A percentile compares a stretch with the other conserved stretches of the same genome.
phyloP scores from a whole-genome alignment of 2,329 filamentous ascomycete species.

The Fusarium scirpi region DNA sequence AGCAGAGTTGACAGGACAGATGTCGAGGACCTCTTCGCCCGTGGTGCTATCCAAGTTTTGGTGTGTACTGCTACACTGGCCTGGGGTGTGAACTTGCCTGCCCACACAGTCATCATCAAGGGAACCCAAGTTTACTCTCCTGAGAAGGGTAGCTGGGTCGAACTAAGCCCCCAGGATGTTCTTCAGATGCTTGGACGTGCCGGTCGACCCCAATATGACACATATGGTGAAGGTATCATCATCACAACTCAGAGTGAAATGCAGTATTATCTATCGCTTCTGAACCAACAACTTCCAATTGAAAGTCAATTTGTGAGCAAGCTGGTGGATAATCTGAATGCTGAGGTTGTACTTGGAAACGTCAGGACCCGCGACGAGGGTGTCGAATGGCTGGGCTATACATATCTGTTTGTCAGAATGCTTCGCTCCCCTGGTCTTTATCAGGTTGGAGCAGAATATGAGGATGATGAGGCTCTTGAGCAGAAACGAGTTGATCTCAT shows the following conservation, averaged over 20 bases:
- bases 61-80: slow-evolving; percentile 98
- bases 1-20: slow-evolving; percentile 93
- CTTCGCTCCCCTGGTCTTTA: slow-evolving; percentile 94
- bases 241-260: slow-evolving; percentile 96
- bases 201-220: slow-evolving; percentile 95
- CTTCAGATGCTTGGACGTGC: slow-evolving; percentile 98
- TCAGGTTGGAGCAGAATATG: slow-evolving; percentile 95
- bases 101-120: slow-evolving; percentile 99
- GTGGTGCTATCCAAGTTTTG: slow-evolving; percentile 92
- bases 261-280: slow-evolving; percentile 94
- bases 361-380: slow-evolving; percentile 91
- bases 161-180: slow-evolving; percentile 96
- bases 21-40: slow-evolving; percentile 93
- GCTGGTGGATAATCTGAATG: slow-evolving; percentile 94
- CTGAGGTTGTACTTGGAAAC: slow-evolving; percentile 94
- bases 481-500: slow-evolving; percentile 98
- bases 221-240: slow-evolving; percentile 98
- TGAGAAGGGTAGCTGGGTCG: slow-evolving; percentile 98
- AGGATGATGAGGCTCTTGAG: slow-evolving; percentile 89
- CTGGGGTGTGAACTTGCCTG: slow-evolving; percentile 98
- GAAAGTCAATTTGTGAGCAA: slow-evolving; percentile 96
- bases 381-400: slow-evolving; percentile 99
- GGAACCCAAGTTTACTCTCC: slow-evolving; percentile 98
- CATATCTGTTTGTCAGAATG: slow-evolving; percentile 98
- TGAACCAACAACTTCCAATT: slow-evolving; percentile 97